Conservation (phyloP, 2,329 filamentous ascomycete genomes). For the Pyrenophora seminiperda region DNA sequence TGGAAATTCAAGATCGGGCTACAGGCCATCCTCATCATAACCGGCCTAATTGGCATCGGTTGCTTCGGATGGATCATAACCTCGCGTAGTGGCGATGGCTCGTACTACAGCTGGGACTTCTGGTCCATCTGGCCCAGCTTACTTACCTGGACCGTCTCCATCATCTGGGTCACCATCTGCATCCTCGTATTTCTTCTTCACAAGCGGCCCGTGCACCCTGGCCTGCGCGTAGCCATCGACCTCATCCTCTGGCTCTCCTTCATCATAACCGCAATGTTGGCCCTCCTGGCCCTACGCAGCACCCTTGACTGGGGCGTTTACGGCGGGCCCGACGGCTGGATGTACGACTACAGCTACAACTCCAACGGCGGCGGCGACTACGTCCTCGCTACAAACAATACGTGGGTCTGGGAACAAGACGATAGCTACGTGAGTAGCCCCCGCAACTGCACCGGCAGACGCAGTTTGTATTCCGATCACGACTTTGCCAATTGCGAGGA, state of each 20-base stretch:
- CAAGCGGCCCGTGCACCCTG: constrained; percentile 41
- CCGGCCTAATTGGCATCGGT: constrained; percentile 40
- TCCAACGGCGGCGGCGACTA: constrained; percentile 27
- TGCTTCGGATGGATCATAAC: constrained; percentile 34
- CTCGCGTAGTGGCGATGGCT: neutral
- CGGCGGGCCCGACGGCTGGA: constrained; percentile 15
- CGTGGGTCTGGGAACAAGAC: constrained; percentile 36
- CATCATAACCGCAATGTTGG: constrained; percentile 36
- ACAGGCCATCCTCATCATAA: constrained; percentile 27
- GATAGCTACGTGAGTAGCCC: constrained; percentile 17
- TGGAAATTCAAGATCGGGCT: constrained; percentile 43
- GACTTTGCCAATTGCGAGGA: constrained; percentile 34
- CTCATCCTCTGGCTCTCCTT: constrained; percentile 45
- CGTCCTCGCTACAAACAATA: constrained; percentile 32
- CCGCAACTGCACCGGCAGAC: constrained; percentile 22
- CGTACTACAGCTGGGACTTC: constrained; percentile 22
- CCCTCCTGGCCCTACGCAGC: constrained; percentile 20
- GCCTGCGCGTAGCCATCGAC: constrained; percentile 42
- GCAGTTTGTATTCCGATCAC: constrained; percentile 1
- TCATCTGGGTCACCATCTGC: constrained; percentile 40
- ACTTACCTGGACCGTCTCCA: constrained; percentile 37
- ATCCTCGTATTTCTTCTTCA: constrained; percentile 33
- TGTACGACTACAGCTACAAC: constrained; percentile 14
- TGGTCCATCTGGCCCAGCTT: constrained; percentile 29
- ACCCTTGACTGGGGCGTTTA: constrained; percentile 26